Conservation (phyloP, 768 basidiomycete genomes). For the Brasilioporus rufonigricans region DNA sequence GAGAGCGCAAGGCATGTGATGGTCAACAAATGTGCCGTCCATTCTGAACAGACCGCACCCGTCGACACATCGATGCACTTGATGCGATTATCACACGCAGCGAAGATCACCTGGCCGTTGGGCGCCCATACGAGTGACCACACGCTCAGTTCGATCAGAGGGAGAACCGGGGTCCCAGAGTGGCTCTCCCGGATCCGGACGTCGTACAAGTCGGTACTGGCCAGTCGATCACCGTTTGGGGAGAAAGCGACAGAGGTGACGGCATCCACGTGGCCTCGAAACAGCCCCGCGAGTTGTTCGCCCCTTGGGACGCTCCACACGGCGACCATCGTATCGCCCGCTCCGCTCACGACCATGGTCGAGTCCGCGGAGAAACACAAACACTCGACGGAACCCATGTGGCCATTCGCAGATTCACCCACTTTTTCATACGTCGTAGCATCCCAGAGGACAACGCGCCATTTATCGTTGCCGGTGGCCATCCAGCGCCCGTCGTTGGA, state of each 20-base stretch:
- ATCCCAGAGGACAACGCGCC: slow-evolving; percentile 1
- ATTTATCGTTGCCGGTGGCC: slow-evolving; percentile 9
- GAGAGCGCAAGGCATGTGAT: slow-evolving; percentile 13
- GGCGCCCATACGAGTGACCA: slow-evolving; percentile 1
- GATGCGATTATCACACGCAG: not conserved
- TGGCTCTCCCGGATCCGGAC: not conserved
- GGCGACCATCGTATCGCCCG: slow-evolving; percentile 1
- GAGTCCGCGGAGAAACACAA: not conserved
- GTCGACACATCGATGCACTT: slow-evolving; percentile 1
- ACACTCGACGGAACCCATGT: not conserved
- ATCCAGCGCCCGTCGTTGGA: slow-evolving; percentile 11
- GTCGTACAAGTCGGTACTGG: not conserved
- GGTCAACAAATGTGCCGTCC: slow-evolving; percentile 5
- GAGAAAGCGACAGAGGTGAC: slow-evolving; percentile 2
- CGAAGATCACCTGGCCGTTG: not conserved
- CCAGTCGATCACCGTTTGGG: not conserved
- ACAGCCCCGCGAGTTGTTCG: not conserved
- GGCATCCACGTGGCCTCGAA: not conserved
- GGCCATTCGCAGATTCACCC: not conserved
- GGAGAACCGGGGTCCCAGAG: not conserved
- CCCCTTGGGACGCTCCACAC: slow-evolving; percentile 3
- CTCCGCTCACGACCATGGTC: not conserved
- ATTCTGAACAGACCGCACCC: not conserved
- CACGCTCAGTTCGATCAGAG: not conserved
- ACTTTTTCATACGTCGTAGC: not conserved